Evolutionary conservation across 345 rosid species (phyloP).

Genomic region (Gossypium arboreum): DNA sequence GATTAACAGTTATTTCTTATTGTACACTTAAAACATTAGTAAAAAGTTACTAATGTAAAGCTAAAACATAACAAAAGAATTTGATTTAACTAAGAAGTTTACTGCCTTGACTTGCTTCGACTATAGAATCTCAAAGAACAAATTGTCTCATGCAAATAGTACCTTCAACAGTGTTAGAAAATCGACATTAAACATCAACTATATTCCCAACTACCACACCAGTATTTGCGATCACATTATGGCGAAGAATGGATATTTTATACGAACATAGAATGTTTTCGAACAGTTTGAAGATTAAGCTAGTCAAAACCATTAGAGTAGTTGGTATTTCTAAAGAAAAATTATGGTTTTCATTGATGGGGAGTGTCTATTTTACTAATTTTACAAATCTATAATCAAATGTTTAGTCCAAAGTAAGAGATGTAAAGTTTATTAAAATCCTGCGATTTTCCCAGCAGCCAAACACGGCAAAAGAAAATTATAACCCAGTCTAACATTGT

Average conservation of each 20-base stretch:
- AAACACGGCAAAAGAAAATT: neutral
- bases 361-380: neutral
- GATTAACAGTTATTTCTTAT: neutral
- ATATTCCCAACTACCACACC: neutral
- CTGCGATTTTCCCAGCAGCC: neutral
- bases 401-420: neutral
- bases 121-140: neutral
- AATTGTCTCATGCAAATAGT: neutral
- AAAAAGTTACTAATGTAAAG: neutral
- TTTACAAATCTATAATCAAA: neutral
- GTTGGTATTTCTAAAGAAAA: no score
- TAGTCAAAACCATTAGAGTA: neutral
- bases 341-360: no score
- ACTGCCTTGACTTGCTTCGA: neutral
- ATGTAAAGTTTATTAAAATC: neutral
- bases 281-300: neutral
- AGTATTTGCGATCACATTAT: neutral
- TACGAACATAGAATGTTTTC: neutral
- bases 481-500: neutral
- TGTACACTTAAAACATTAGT: neutral
- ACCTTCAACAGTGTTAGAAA: neutral
- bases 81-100: neutral
- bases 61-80: neutral
- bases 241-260: neutral
- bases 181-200: neutral